Evolutionary conservation across 345 rosid genomes (phyloP).

Genomic region (Melastoma malabathricum): DNA sequence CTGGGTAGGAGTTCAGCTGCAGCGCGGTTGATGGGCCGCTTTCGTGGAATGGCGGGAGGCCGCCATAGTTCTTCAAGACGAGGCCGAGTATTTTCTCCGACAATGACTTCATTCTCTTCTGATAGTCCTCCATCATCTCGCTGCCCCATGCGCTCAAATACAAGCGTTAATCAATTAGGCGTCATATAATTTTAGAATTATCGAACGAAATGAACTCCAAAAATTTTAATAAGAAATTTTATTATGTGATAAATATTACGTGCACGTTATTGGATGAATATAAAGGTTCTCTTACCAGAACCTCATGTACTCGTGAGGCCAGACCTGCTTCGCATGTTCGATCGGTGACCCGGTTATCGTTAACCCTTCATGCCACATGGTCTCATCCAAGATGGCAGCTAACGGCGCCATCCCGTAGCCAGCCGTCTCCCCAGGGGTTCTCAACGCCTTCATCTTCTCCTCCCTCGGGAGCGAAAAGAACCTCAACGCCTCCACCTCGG

Average conservation of each 20-base stretch:
- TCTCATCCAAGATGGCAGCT: constrained; percentile 48
- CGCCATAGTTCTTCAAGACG: constrained; percentile 28
- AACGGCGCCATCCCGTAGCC: constrained; percentile 75
- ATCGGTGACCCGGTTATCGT: constrained; percentile 57
- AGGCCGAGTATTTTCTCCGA: constrained; percentile 33
- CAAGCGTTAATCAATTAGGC: not conserved
- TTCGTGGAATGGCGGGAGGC: constrained; percentile 16
- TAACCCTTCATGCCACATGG: constrained; percentile 95
- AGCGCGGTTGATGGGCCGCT: constrained; percentile 17
- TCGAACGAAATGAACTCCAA: too few species aligned
- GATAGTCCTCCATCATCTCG: constrained; percentile 47
- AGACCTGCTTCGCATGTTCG: constrained; percentile 53
- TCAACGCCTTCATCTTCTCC: constrained; percentile 46
- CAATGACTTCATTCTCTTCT: constrained; percentile 49
- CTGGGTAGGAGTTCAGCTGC: constrained; percentile 79
- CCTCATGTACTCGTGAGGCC: constrained; percentile 38
- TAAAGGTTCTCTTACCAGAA: constrained; percentile 45
- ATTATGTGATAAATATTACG: constrained; percentile 4
- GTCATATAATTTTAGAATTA: not conserved
- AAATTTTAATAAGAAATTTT: too few species aligned
- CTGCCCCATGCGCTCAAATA: constrained; percentile 12
- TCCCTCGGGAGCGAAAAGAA: constrained; percentile 52
- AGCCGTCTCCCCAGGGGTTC: constrained; percentile 34
- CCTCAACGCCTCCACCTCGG: constrained; percentile 31
- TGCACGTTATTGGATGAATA: constrained; percentile 17